A percentile compares a stretch with the other conserved stretches of the same genome.
Conservation (phyloP, 2,329 filamentous ascomycete species). For the Boeremia exigua region DNA sequence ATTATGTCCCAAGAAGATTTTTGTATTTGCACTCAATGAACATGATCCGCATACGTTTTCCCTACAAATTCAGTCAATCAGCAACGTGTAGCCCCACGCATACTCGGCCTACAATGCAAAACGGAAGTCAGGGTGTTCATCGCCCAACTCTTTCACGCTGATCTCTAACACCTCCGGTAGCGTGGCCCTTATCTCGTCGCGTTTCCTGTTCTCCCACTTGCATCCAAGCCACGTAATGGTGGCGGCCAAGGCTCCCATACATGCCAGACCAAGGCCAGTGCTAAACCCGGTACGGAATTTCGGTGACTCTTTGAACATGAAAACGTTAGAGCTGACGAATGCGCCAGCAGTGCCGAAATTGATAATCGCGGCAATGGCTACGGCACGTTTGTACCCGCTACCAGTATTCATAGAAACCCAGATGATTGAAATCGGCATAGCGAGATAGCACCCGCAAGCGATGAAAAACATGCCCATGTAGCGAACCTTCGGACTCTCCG, state of each 20-base stretch:
- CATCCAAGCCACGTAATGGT: slow-evolving; percentile 54
- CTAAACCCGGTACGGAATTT: slow-evolving; percentile 38
- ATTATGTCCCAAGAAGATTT: too few species aligned
- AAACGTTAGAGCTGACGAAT: slow-evolving; percentile 57
- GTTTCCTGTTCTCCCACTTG: slow-evolving; percentile 55
- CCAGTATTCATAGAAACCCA: slow-evolving; percentile 62
- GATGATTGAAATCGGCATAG: slow-evolving; percentile 61
- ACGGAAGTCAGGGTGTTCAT: slow-evolving; percentile 60
- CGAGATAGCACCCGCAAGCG: slow-evolving; percentile 61
- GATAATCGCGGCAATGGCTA: slow-evolving; percentile 31
- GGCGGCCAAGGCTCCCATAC: slow-evolving; percentile 45
- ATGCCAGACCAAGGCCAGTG: slow-evolving; percentile 34
- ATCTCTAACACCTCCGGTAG: slow-evolving; percentile 28
- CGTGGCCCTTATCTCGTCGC: slow-evolving; percentile 53
- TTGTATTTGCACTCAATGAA: too few species aligned
- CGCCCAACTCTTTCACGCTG: slow-evolving; percentile 52
- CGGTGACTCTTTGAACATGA: slow-evolving; percentile 34
- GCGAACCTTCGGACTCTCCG: slow-evolving; percentile 47
- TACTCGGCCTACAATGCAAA: slow-evolving; percentile 35
- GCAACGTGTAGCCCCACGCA: too few species aligned
- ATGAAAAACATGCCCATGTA: slow-evolving; percentile 63
- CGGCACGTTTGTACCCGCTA: slow-evolving; percentile 35
- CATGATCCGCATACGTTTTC: too few species aligned
- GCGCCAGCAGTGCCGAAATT: slow-evolving; percentile 61
- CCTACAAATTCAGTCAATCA: too few species aligned